Evolutionary conservation across 2,329 filamentous ascomycete species (phyloP), one percentile per base, ranked within the genome.

Genomic region (Dothidotthia symphoricarpi): DNA sequence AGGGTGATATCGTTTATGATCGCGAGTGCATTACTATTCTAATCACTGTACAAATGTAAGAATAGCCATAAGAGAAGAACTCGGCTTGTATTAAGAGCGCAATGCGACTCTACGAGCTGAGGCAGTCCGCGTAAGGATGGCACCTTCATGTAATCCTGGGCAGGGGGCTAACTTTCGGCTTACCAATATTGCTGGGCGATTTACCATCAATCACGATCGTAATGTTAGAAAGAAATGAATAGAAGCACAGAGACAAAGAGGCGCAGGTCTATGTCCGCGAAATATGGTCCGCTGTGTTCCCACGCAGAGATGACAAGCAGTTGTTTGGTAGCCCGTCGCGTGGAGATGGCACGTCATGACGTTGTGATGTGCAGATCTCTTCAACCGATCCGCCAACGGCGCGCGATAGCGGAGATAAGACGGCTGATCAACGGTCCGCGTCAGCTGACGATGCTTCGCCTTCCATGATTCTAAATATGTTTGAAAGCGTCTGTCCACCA

Each of bases 151-250:
- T 9, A 22, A 6, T 9, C 5, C 19, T 6, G 5, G 5, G 9
- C 19, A 5, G 9, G 19, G 19, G 19, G 19, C 19, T 22, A 22
- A 22, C 9, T 6, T 37, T 41, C 37, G 45, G 53, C 55, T 58
- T 56, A 58, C 55, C 51, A 53, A 51, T 24, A 45, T 27, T 43
- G 41, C 41, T 39, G 41, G 36, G 36, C 35, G 39, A 39, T 43
- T 34, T 31, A 29, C 35, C n/a, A 43, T 32, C 25, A 39, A 22
- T 31, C 33, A n/a, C 39, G 25, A 5, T 30, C n/a, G 28, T 30
- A 16, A 6, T 19, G 24, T 15, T 27, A 30, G 17, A 9, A 24
- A 31, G 11, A 30, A 30, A 27, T 14, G 31, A 33, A 16, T 16
- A 28, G 16, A 25, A 17, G 14, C 17, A 26, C 17, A 31, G 28